Evolutionary conservation across 495 filamentous ascomycete genomes (phyloP), one percentile per base, ranked within the genome.

Genomic region (Aspergillus carlsbadensis): DNA sequence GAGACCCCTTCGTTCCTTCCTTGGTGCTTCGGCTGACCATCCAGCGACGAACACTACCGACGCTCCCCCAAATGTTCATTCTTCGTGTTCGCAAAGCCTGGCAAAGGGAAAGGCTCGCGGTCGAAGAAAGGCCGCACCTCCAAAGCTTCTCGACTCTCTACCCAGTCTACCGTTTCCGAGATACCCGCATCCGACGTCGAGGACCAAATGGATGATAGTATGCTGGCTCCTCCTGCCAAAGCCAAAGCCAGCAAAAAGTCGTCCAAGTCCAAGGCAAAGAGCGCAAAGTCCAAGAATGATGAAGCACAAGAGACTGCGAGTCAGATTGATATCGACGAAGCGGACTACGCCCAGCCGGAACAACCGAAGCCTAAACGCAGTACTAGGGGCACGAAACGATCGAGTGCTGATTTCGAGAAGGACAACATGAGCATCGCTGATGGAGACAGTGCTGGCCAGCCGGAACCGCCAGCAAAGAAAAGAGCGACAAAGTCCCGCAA

Each of bases 41-140:
- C 21, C 13, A 47, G 91, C 67, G 85, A 93, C 52, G 94, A 98
- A 69, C 94, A 98, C 63, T 80, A 82, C 57, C 83, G 83, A 18
- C 87, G 94, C 49, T 86, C 87, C 3, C 81, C 89, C 1, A 77
- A 87, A 31, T 98, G 94, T 67, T 75, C 82, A 14, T 98, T 97
- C 76, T 97, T 98, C 63, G 73, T 76, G 0, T 80, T 81, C 18
- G 70, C 70, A 26, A 67, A 71, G 37, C 65, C 69, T n/a, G 64
- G 64, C 13, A 79, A 77, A 14, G 70, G 77, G 17, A 75, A 84
- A 55, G 62, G 66, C 4, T 65, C 69, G n/a, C 66, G 71, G 29
- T 56, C 71, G 7, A 81, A 81, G 62, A 89, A 86, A 50, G 69
- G 70, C 26, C 81, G 87, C 57, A 66, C 72, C 42, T 92, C 90